phyloP scores from a whole-genome alignment of 768 basidiomycete genomes.

The Hypholoma fasciculare region DNA sequence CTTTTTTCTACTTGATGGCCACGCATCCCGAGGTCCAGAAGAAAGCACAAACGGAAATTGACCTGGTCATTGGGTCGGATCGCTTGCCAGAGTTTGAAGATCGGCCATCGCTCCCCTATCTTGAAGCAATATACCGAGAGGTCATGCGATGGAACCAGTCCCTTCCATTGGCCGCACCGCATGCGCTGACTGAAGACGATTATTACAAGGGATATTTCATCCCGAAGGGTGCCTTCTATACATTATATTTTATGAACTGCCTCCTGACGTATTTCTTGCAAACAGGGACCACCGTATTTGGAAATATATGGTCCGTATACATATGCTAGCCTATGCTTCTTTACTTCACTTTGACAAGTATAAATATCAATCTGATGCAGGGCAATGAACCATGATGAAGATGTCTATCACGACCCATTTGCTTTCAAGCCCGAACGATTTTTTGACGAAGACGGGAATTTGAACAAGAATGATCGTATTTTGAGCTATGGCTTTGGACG shows the following conservation, averaged over 20 bases:
- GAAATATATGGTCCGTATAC: background rate
- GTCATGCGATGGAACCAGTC: background rate
- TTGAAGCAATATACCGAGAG: background rate
- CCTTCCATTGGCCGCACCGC: background rate
- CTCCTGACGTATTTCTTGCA: background rate
- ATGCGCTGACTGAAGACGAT: background rate
- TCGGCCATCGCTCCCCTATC: background rate
- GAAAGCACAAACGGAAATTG: background rate
- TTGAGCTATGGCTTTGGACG: constrained; percentile 11
- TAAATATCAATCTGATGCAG: background rate
- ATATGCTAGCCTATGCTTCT: too few species aligned
- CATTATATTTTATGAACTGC: too few species aligned
- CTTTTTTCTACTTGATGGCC: background rate
- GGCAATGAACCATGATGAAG: constrained; percentile 28
- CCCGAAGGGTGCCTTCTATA: background rate
- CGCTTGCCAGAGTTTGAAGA: background rate
- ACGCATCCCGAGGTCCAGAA: background rate
- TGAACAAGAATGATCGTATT: constrained; percentile 18
- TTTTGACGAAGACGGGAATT: constrained; percentile 18
- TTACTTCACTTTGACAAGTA: background rate
- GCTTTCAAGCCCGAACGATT: constrained; percentile 31
- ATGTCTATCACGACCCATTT: constrained; percentile 31
- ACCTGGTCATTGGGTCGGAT: background rate
- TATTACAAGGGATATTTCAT: constrained; percentile 1
- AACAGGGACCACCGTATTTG: background rate